Base-by-base conservation (phyloP, 2,329 filamentous ascomycete genomes). In the Raffaelea deltoideospora region DNA sequence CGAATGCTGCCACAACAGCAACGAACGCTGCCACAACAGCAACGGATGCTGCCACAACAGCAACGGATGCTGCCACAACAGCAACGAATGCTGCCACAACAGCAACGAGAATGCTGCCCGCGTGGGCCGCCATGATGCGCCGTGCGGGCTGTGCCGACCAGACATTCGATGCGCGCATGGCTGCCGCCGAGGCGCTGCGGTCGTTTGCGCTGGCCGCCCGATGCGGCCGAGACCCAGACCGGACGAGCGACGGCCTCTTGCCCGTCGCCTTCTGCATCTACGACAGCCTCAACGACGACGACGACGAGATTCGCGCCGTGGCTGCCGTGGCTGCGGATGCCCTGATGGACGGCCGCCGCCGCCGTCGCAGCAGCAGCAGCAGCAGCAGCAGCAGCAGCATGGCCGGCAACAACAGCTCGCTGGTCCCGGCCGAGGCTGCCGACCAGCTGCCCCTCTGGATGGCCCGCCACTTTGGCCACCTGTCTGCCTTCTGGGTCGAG, bases 281-380 rank as follows among this genome's bases (percentile, higher is more conserved):
- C 54, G 77, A 85, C 50, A 64, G 76, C 32, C 65, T 93, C 5
- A 81, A 83, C 50, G 90, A 96, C 51, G 88, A 96, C 51, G 88
- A 96, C 50, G 84, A 94, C 47, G 86, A 95, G 39, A 71, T 95
- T 43, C 74, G 88, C 31, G 69, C 78, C 24, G 53, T 70, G 1
- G 79, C 77, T 8, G 70, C 76, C 3, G 41, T 47, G 0, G 64
- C 70, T 2, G 61, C 67, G 0, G 51, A 56, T 5, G 52, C 50
- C 9, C n/a, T n/a, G n/a, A n/a, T n/a, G n/a, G n/a, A n/a, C n/a
- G n/a, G n/a, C n/a, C n/a, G n/a, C n/a, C n/a, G n/a, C n/a, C n/a
- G n/a, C n/a, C n/a, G n/a, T n/a, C n/a, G n/a, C 24, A 27, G 14
- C 24, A 27, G 14, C 9, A 27, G 14, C 14, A 27, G 9, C 9